Evolutionary conservation across 768 basidiomycete species (phyloP), one percentile per base, ranked within the genome.

Genomic region (Naganishia vaughanmartiniae): DNA sequence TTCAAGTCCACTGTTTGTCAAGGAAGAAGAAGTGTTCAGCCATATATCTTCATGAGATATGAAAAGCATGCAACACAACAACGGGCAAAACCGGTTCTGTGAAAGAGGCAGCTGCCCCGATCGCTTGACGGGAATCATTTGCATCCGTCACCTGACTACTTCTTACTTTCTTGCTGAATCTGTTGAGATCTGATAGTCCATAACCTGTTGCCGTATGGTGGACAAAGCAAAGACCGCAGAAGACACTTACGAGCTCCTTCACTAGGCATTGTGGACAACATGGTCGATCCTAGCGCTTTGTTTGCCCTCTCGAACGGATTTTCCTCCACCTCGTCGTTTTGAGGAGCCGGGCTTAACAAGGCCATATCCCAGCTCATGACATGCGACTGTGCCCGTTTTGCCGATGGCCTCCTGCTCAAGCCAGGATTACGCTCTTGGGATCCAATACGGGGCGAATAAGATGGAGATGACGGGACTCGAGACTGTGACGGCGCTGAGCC

Each of bases 361-460:
- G 60, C 60, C 42, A 46, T 26, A 63, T 63, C 60, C 60, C 60
- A 63, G 30, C 60, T 63, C 60, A 63, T 63, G 26, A 28, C 30
- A 21, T 63, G 39, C 17, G 60, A 42, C 9, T 63, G 60, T 2
- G 39, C 60, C 30, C 36, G 39, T 42, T 63, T 63, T 7, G 24
- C 19, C 7, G 60, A 63, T 4, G 39, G 39, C 12, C 60, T 21
- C 26, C 60, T 42, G 39, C 24, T 63, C 42, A 63, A 26, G 19
- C 60, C 42, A 1, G 10, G 42, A 3, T 11, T 63, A 42, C 39
- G 10, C 24, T 28, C 12, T 15, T 24, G 24, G 7, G 21, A 4
- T 24, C 3, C n/a, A 31, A 39, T 5, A 15, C 42, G 60, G 14
- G 24, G 60, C 2, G 39, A 26, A 26, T 51, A n/a, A 1, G 1